Evolutionary conservation across 805 yeast genomes (phyloP).

Genomic region (Komagataella phaffii): DNA sequence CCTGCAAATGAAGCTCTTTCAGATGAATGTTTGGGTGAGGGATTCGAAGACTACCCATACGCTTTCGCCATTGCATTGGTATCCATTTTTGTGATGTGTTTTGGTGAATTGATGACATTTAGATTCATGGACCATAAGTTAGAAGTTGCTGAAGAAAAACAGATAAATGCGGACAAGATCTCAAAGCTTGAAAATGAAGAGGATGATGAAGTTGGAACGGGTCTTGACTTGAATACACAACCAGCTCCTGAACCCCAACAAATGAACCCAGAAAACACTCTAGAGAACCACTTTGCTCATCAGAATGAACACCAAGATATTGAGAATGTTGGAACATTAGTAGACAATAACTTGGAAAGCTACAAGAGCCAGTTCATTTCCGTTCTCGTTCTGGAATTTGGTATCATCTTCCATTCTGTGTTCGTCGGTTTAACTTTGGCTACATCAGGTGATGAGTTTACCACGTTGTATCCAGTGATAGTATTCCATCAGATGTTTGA

Average conservation of each 20-base stretch:
- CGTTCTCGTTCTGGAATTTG: constrained; percentile 53
- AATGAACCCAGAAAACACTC: constrained; percentile 8
- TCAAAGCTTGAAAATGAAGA: constrained; percentile 14
- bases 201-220: constrained; percentile 5
- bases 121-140: constrained; percentile 18
- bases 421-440: constrained; percentile 62
- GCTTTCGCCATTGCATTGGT: constrained; percentile 29
- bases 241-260: background rate
- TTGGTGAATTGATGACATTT: constrained; percentile 25
- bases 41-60: constrained; percentile 28
- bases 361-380: constrained; percentile 21
- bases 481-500: constrained; percentile 72
- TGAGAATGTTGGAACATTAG: constrained; percentile 25
- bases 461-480: constrained; percentile 46
- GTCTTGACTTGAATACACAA: constrained; percentile 3
- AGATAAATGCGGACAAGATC: constrained; percentile 10
- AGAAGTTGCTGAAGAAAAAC: constrained; percentile 7
- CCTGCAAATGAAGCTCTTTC: constrained; percentile 43
- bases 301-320: constrained; percentile 26
- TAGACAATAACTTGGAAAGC: constrained; percentile 9
- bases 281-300: constrained; percentile 24
- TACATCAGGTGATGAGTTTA: constrained; percentile 49
- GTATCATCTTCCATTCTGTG: constrained; percentile 63
- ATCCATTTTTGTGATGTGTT: constrained; percentile 24
- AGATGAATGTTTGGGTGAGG: constrained; percentile 44